Evolutionary conservation across 176 grass and related monocot species (phyloP), one percentile per base, ranked within the genome.

Genomic region (Musa beccarii): DNA sequence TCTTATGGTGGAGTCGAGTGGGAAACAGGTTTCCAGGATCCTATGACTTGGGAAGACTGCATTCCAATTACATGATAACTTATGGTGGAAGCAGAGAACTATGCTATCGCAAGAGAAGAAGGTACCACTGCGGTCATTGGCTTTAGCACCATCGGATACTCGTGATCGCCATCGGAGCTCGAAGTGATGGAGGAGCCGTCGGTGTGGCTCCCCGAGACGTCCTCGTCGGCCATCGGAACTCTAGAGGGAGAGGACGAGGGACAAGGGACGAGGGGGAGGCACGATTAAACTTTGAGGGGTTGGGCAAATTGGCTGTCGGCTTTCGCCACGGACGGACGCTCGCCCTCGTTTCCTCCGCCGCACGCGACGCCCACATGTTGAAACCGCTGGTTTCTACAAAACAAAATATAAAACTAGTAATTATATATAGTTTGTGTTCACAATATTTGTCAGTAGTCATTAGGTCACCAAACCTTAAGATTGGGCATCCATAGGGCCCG

Each of bases 51-150:
- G 34, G 34, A 43, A 43, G 34, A 43, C 34, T 43, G 34, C 4
- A 43, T 43, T 43, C 34, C 34, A 43, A 43, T 43, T 0, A 43
- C 34, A 43, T 43, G 34, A 43, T 43, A 43, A 43, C 34, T 43
- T 43, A 29, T 29, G 28, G 28, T 29, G 28, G 28, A 29, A 29
- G 28, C 28, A 29, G 28, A 29, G 28, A 29, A 29, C 28, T 29
- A 2, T 29, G 22, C 28, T 29, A 7, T 23, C 49, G 17, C 0
- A 73, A 54, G 43, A 51, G 28, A 70, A 51, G 17, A 50, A 70
- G 52, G 52, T 56, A 71, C 77, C 66, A 70, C 50, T 59, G 17
- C 52, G 19, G 77, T 79, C 77, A 79, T 79, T 1, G 77, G 29
- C 26, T 59, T 16, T 65, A 57, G 51, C 65, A 59, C 66, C 65